These are phyloP conservation scores for Terfezia claveryi DNA, from an alignment of 495 filamentous ascomycete genomes.

Conservation along the genomic window DNA sequence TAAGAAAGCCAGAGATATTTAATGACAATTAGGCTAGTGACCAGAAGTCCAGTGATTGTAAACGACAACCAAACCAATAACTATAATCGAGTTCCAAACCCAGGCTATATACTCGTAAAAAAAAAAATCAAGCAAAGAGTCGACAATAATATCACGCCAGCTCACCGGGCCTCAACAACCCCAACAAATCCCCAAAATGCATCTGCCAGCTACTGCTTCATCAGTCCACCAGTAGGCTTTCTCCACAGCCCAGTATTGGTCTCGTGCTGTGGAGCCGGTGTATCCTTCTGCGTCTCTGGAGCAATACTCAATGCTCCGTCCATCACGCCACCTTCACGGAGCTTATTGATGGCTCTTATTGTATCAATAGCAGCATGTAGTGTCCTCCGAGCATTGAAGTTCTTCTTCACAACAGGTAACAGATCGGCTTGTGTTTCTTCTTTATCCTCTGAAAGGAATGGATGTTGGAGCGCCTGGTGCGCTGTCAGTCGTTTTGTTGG, in stretches of 20 bases:
- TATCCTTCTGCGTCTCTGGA: slow-evolving; percentile 30
- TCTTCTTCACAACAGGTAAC: slow-evolving; percentile 88
- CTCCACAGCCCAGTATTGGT: slow-evolving; percentile 17
- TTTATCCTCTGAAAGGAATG: slow-evolving; percentile 48
- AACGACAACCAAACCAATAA: no score
- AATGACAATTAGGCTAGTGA: no score
- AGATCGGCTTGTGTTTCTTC: slow-evolving; percentile 44
- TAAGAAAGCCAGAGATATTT: no score
- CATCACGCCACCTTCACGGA: slow-evolving; percentile 66
- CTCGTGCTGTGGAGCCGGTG: slow-evolving; percentile 23
- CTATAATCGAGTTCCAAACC: no score
- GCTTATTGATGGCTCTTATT: slow-evolving; percentile 91
- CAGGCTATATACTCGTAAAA: no score
- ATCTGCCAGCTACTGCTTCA: slow-evolving; percentile 1
- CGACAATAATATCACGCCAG: no score
- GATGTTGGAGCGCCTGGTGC: slow-evolving; percentile 72
- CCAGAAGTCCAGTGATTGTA: no score
- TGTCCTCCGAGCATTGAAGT: slow-evolving; percentile 88
- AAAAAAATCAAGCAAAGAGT: no score
- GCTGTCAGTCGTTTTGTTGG: slow-evolving; percentile 74
- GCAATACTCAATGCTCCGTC: slow-evolving; percentile 48
- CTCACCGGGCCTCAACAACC: no score
- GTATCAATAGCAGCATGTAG: slow-evolving; percentile 95
- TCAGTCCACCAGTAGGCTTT: slow-evolving; percentile 18
- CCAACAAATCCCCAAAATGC: background rate